Evolutionary conservation across 2,329 filamentous ascomycete genomes (phyloP), one percentile per base, ranked within the genome.

Genomic region (Falciphora oryzae): DNA sequence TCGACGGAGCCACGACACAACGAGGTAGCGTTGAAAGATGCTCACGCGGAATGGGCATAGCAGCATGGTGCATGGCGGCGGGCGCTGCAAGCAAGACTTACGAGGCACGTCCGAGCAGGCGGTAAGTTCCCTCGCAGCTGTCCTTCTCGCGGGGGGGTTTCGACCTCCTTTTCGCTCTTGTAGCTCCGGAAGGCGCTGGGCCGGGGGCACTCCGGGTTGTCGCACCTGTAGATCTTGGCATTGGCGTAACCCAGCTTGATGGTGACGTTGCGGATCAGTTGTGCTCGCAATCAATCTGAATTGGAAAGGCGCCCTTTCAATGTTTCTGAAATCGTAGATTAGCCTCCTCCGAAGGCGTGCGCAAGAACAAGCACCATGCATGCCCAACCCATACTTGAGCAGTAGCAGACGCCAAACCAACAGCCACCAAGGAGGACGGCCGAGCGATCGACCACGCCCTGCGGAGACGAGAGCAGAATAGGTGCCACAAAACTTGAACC

Each of bases 181-280:
- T 91, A 99, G 80, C 92, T 97, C 78, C 91, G 87, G 83, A 93
- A 99, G 85, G 94, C 98, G 71, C 91, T 93, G 69, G 95, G 95
- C 73, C 95, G 86, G 66, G 95, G 95, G 82, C 95, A 99, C 70
- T 91, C 89, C 64, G 82, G 77, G 80, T 92, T 97, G 79, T 97
- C 92, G 79, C 95, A 99, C 85, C 97, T 92, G 89, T 98, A 99
- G 78, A 99, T 93, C 81, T 99, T 98, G 73, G 95, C 95, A 79
- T 99, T 99, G 77, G 95, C 95, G 78, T 99, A 99, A 77, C 95
- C 95, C 73, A 99, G 87, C 88, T 99, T 99, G 84, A 99, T 99
- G 74, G 95, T 99, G 75, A 99, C 99, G 79, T 99, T 99, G 75
- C 95, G 87, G 81, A 98, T 96, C 80, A 97, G 82, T n/a, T n/a